These are phyloP conservation scores for Paramecium sexaurelia DNA, from an alignment of 73 alveolate genomes.

Conservation along the genomic window DNA sequence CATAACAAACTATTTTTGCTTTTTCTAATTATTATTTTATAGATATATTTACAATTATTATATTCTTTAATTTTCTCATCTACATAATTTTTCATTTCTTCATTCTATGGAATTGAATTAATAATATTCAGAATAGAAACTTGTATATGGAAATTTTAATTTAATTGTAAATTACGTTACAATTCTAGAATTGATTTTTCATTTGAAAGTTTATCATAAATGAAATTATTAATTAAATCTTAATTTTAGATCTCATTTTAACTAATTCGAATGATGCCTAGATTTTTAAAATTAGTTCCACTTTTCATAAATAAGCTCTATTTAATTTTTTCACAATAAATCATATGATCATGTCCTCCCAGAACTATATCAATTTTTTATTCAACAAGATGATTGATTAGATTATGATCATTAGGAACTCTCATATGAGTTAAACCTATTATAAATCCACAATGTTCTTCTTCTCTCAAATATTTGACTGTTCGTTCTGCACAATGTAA, in stretches of 20 bases:
- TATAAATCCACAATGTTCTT: background rate
- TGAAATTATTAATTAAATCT: background rate
- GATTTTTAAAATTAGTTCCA: constrained; percentile 43
- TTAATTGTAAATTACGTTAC: background rate
- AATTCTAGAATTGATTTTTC: background rate
- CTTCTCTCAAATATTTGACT: background rate
- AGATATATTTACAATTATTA: background rate
- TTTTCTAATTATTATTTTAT: background rate
- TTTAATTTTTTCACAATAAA: constrained; percentile 29
- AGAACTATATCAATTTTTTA: constrained; percentile 72
- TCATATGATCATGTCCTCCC: constrained; percentile 86
- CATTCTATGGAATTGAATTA: background rate
- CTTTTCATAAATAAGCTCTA: background rate
- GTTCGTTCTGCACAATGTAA: constrained; percentile 22
- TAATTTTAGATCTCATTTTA: background rate
- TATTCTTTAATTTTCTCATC: background rate
- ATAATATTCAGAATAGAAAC: background rate
- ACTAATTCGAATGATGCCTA: background rate
- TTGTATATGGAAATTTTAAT: background rate
- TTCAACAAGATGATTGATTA: constrained; percentile 58
- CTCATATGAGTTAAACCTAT: constrained; percentile 10
- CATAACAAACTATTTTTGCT: constrained; percentile 54
- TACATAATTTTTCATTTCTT: background rate
- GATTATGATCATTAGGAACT: constrained; percentile 74
- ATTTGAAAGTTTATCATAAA: background rate